Conservation (phyloP, 306 rosid genomes). For the Acacia melanoxylon region DNA sequence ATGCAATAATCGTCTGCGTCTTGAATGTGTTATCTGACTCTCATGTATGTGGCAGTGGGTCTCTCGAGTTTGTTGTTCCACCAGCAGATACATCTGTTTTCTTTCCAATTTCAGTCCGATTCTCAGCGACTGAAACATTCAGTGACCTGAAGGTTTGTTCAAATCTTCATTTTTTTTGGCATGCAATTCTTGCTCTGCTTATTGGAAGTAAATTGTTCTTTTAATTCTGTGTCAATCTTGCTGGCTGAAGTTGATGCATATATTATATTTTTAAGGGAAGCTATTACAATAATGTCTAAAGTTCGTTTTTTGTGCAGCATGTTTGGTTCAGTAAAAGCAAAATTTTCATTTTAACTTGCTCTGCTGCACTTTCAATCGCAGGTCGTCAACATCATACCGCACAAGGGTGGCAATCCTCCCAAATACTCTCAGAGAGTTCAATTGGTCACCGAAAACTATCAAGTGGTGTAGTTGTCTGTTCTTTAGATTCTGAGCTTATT, state of each 20-base stretch:
- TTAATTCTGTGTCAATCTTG: background rate
- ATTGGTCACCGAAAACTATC: slow-evolving; percentile 80
- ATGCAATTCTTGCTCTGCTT: slow-evolving; percentile 2
- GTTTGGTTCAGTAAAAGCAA: slow-evolving; percentile 4
- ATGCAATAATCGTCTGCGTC: background rate
- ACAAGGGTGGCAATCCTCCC: slow-evolving; percentile 78
- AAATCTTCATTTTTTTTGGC: background rate
- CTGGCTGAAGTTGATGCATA: background rate
- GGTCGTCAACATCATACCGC: slow-evolving; percentile 71
- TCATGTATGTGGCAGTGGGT: slow-evolving; percentile 67
- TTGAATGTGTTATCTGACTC: slow-evolving; percentile 28
- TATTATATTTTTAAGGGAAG: background rate
- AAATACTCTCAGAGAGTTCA: slow-evolving; percentile 86
- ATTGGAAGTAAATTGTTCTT: slow-evolving; percentile 2
- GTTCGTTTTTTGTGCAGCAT: background rate
- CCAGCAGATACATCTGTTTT: slow-evolving; percentile 80
- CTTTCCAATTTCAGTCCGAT: slow-evolving; percentile 84
- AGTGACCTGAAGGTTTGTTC: slow-evolving; percentile 82
- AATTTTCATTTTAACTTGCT: background rate
- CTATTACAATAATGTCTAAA: background rate
- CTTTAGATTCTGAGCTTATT: slow-evolving; percentile 24
- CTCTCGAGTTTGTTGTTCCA: slow-evolving; percentile 94
- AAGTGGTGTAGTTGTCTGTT: slow-evolving; percentile 59
- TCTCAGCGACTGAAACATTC: slow-evolving; percentile 75
- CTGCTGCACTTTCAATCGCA: slow-evolving; percentile 25